phyloP scores from a whole-genome alignment of 805 yeast genomes.

The Suhomyces prunicola region DNA sequence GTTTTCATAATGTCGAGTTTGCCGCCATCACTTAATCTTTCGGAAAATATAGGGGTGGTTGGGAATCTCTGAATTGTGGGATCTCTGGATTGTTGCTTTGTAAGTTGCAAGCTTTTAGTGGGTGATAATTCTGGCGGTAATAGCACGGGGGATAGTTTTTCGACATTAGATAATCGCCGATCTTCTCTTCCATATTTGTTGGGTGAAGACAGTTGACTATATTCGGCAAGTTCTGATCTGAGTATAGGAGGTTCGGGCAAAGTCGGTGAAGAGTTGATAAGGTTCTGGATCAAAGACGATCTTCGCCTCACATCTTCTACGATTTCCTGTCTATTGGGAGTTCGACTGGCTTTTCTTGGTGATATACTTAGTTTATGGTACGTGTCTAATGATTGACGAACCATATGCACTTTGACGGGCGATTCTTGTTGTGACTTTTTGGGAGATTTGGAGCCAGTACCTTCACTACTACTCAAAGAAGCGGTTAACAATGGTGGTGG shows the following conservation, averaged over 20 bases:
- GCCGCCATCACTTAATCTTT: slow-evolving; percentile 15
- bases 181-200: background rate
- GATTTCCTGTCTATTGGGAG: slow-evolving; percentile 13
- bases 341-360: slow-evolving; percentile 23
- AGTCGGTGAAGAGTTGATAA: slow-evolving; percentile 41
- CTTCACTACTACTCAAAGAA: slow-evolving; percentile 4
- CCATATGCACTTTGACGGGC: slow-evolving; percentile 23
- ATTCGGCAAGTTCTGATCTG: slow-evolving; percentile 31
- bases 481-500: slow-evolving; percentile 17
- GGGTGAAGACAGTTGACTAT: slow-evolving; percentile 6
- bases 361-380: slow-evolving; percentile 31
- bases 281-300: slow-evolving; percentile 33
- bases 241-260: slow-evolving; percentile 43
- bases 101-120: slow-evolving; percentile 4
- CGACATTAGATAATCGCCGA: slow-evolving; percentile 6
- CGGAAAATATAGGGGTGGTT: slow-evolving; percentile 12
- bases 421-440: slow-evolving; percentile 3
- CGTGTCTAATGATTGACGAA: slow-evolving; percentile 29
- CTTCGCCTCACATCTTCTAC: slow-evolving; percentile 16
- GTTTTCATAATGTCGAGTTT: slow-evolving; percentile 20
- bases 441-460: background rate
- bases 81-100: slow-evolving; percentile 4
- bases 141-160: slow-evolving; percentile 18
- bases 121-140: slow-evolving; percentile 21
- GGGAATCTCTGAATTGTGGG: slow-evolving; percentile 14